A percentile compares a stretch with the other conserved stretches of the same genome.
Evolutionary conservation across 768 basidiomycete genomes (phyloP).

Genomic region (Tricholoma terreum): DNA sequence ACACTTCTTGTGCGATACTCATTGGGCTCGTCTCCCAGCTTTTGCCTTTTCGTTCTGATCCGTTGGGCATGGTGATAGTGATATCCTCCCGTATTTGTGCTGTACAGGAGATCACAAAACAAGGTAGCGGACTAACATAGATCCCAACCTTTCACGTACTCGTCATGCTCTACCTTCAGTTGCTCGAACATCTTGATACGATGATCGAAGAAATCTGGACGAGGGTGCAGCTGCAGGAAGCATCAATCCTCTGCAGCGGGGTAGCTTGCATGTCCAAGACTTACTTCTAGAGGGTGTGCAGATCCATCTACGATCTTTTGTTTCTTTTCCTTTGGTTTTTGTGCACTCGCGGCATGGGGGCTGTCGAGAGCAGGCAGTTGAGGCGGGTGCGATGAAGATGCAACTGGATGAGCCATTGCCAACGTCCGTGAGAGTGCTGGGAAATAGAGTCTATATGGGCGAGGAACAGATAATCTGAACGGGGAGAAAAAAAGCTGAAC

Average conservation of each 20-base stretch:
- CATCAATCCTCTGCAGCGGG: slow-evolving; percentile 4
- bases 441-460: slow-evolving; percentile 7
- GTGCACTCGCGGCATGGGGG: slow-evolving; percentile 31
- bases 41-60: slow-evolving; percentile 75
- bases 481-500: slow-evolving; percentile 26
- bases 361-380: slow-evolving; percentile 45
- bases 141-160: slow-evolving; percentile 65
- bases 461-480: slow-evolving; percentile 28
- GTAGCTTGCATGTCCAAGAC: slow-evolving; percentile 9
- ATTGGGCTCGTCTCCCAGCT: slow-evolving; percentile 96
- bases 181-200: slow-evolving; percentile 88
- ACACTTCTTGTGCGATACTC: slow-evolving; percentile 84
- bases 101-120: slow-evolving; percentile 19
- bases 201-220: slow-evolving; percentile 84
- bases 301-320: slow-evolving; percentile 35
- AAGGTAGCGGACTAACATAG: background rate
- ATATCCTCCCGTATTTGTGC: slow-evolving; percentile 85
- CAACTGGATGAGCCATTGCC: slow-evolving; percentile 53
- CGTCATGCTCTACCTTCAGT: slow-evolving; percentile 80
- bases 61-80: slow-evolving; percentile 80
- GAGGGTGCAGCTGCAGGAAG: slow-evolving; percentile 65
- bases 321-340: slow-evolving; percentile 43
- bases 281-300: slow-evolving; percentile 64
- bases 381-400: slow-evolving; percentile 53
- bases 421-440: slow-evolving; percentile 24